Evolutionary conservation across 2,329 filamentous ascomycete genomes (phyloP).

Genomic region (Hypoxylon sp.): DNA sequence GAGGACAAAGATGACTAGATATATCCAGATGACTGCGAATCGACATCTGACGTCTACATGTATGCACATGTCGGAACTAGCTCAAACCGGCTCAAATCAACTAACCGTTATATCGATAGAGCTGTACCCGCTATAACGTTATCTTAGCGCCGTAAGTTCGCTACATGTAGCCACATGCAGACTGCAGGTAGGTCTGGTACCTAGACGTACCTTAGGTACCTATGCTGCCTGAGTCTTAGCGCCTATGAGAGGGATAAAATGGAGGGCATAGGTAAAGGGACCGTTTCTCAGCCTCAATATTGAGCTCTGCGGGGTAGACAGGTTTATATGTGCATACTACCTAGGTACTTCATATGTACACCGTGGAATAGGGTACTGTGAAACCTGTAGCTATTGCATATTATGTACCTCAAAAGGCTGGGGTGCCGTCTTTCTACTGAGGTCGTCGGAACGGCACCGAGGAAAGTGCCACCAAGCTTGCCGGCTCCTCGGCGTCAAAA

Average conservation of each 20-base stretch:
- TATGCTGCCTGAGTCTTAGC: no score
- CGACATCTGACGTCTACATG: not conserved
- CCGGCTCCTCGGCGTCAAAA: no score
- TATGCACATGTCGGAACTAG: slow-evolving; percentile 14
- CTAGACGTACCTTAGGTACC: no score
- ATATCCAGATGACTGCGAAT: not conserved
- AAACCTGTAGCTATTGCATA: not conserved
- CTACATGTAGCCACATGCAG: not conserved
- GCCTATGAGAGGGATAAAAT: no score
- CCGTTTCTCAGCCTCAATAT: slow-evolving; percentile 21
- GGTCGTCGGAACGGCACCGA: no score
- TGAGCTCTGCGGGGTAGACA: slow-evolving; percentile 11
- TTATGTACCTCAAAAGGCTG: not conserved
- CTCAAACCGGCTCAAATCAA: slow-evolving; percentile 31
- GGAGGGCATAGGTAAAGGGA: no score
- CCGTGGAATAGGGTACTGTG: no score
- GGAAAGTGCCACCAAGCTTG: no score
- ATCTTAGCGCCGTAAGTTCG: not conserved
- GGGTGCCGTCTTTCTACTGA: no score
- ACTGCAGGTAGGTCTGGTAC: no score
- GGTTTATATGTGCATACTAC: not conserved
- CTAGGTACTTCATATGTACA: not conserved
- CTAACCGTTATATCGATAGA: slow-evolving; percentile 17
- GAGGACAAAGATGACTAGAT: not conserved
- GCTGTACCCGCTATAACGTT: not conserved